Conservation (phyloP, 495 filamentous ascomycete genomes). For the Lasiosphaeriaceae sp. region DNA sequence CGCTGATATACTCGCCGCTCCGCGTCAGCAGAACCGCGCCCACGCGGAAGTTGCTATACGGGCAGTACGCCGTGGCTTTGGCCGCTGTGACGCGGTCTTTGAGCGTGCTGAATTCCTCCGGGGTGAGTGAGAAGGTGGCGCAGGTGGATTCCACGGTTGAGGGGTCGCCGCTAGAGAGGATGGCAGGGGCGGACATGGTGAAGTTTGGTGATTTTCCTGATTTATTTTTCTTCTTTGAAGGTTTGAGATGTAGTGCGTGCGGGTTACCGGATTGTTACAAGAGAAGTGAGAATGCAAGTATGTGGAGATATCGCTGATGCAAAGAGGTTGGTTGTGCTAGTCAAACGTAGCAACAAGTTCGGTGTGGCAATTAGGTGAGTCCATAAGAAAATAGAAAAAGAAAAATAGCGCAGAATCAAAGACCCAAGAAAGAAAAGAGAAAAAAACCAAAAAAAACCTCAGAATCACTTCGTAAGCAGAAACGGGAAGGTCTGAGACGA, state of each 20-base stretch:
- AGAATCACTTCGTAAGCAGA: too few species aligned
- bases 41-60: slow-evolving; percentile 91
- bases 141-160: slow-evolving; percentile 27
- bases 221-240: not conserved
- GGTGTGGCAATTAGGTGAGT: too few species aligned
- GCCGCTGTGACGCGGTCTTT: slow-evolving; percentile 56
- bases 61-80: slow-evolving; percentile 79
- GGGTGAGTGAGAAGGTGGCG: slow-evolving; percentile 46
- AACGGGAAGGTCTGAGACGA: not conserved
- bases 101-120: slow-evolving; percentile 58
- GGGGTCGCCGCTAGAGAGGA: slow-evolving; percentile 22
- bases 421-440: too few species aligned
- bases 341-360: too few species aligned
- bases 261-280: too few species aligned
- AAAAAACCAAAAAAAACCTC: too few species aligned
- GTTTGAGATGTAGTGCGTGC: too few species aligned
- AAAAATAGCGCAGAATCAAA: too few species aligned
- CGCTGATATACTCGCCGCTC: slow-evolving; percentile 57
- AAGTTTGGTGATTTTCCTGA: not conserved
- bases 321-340: too few species aligned
- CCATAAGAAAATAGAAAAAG: too few species aligned
- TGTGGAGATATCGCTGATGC: too few species aligned
- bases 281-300: too few species aligned
- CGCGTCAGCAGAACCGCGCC: slow-evolving; percentile 73
- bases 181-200: slow-evolving; percentile 5